Evolutionary conservation across 1,284 basidiomycete species (phyloP), one percentile per base, ranked within the genome.

Genomic region (Chalciporus sp.): DNA sequence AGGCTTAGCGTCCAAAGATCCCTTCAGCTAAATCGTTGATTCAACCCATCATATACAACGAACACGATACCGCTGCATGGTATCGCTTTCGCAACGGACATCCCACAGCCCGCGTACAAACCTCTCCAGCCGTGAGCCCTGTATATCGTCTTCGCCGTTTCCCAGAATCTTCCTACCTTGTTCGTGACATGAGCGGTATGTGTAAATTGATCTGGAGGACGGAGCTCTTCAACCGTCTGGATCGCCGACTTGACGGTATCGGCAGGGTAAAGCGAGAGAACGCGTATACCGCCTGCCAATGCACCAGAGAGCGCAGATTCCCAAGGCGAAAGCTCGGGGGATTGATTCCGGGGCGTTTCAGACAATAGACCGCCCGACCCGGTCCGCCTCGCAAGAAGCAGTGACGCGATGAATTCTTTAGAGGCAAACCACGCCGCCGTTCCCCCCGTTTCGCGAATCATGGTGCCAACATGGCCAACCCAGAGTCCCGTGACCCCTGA

Each of bases 231-330:
- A 63, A 86, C 86, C 0, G 94, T 96, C 76, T 96, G 94, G 71
- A 95, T 90, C 29, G 89, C 84, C 56, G 86, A 90, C 74, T 96
- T 96, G 65, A 95, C 85, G 26, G 86, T 87, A 72, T 96, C 94
- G 16, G 92, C 93, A 2, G 92, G 92, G 76, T 94, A 94, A 51
- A 90, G 73, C 20, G 83, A 81, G 58, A 92, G 75, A 64, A 92
- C 94, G 77, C 92, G 95, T 59, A 84, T 77, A 8, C 91, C 84
- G 2, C 94, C 94, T 3, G 92, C 92, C 52, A 82, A 77, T 9
- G 91, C 93, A 19, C 92, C 93, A 6, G 88, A 81, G 1, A 86
- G 62, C 49, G 92, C 90, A 35, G 92, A 86, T 71, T 95, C 86
- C 78, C 84, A 86, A 7, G 86, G 80, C 29, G 72, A 72, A 41